phyloP scores from a whole-genome alignment of 176 grass and related monocot genomes.

The Zea luxurians region DNA sequence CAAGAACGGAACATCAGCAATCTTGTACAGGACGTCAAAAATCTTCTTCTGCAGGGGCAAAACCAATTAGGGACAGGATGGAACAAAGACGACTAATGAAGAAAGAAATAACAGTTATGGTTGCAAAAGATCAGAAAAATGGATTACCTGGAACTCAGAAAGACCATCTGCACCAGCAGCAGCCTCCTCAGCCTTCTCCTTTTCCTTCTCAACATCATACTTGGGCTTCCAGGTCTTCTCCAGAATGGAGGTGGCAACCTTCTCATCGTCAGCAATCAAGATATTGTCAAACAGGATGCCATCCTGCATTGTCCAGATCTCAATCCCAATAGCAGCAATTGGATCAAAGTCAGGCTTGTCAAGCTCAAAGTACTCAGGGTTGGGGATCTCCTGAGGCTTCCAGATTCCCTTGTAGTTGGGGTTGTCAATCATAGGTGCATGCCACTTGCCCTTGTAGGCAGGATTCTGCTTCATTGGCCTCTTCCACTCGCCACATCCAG shows the following conservation, averaged over 20 bases:
- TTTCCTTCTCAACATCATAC: conserved; percentile 93
- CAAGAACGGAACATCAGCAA: conserved; percentile 73
- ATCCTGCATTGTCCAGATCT: conserved; percentile 99
- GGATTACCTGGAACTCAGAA: conserved; percentile 74
- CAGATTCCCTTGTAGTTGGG: conserved; percentile 95
- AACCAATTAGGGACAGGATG: conserved; percentile 23
- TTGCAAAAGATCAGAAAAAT: not conserved
- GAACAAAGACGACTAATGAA: not conserved
- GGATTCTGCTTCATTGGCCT: conserved; percentile 90
- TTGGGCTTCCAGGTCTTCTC: conserved; percentile 89
- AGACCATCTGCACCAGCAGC: conserved; percentile 50
- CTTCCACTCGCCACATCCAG: conserved; percentile 98
- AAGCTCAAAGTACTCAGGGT: conserved; percentile 94
- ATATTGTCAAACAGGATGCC: conserved; percentile 94
- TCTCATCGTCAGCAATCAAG: conserved; percentile 82
- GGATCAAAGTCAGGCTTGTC: conserved; percentile 75
- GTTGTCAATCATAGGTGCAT: conserved; percentile 87
- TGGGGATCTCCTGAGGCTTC: conserved; percentile 95
- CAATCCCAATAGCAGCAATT: conserved; percentile 85
- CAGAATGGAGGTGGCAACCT: conserved; percentile 68
- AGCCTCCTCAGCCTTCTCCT: conserved; percentile 72
- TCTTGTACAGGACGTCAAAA: conserved; percentile 78
- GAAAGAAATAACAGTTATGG: not conserved
- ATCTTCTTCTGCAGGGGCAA: conserved; percentile 74
- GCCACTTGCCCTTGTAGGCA: conserved; percentile 97